A percentile compares a stretch with the other conserved stretches of the same genome.
Evolutionary conservation across 352 stramenopile species (phyloP).

Genomic region (Halophytophthora polymorphica): DNA sequence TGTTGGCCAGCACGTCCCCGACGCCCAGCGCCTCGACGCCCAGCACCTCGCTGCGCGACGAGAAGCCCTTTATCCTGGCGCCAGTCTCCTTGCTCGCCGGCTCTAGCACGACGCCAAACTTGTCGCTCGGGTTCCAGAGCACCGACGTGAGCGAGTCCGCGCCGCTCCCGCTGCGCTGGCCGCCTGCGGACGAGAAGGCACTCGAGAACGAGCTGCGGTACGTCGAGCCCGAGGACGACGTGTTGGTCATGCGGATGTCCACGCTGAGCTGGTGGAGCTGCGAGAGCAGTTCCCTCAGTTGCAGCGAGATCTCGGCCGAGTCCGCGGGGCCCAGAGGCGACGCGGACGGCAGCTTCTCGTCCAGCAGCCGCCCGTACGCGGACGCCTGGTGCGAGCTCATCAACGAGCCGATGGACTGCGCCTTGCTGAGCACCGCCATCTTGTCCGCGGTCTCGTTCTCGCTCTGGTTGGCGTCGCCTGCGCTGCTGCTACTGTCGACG

Average conservation of each 20-base stretch:
- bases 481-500: conserved; percentile 16
- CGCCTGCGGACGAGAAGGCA: conserved; percentile 35
- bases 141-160: conserved; percentile 35
- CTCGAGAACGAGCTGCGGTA: conserved; percentile 78
- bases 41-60: conserved; percentile 65
- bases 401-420: conserved; percentile 47
- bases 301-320: conserved; percentile 52
- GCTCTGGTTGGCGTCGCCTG: conserved; percentile 19
- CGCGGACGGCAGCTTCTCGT: conserved; percentile 26
- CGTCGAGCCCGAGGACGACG: conserved; percentile 46
- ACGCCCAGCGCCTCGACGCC: conserved; percentile 54
- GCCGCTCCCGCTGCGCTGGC: conserved; percentile 12
- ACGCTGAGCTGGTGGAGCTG: conserved; percentile 71
- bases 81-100: conserved; percentile 42
- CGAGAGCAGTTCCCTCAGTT: conserved; percentile 67
- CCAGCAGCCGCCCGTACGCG: conserved; percentile 39
- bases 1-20: conserved; percentile 69
- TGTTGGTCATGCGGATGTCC: conserved; percentile 57
- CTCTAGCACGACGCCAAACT: conserved; percentile 67
- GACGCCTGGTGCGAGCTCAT: conserved; percentile 31
- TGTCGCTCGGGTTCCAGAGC: conserved; percentile 75
- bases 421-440: conserved; percentile 37
- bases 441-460: conserved; percentile 20
- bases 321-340: conserved; percentile 39
- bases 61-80: conserved; percentile 62